Percentiles rank a stretch among this genome's conserved stretches.
These are phyloP conservation scores for Fraxinus anomala DNA, from an alignment of 257 asterid genomes.

Conservation along the genomic window DNA sequence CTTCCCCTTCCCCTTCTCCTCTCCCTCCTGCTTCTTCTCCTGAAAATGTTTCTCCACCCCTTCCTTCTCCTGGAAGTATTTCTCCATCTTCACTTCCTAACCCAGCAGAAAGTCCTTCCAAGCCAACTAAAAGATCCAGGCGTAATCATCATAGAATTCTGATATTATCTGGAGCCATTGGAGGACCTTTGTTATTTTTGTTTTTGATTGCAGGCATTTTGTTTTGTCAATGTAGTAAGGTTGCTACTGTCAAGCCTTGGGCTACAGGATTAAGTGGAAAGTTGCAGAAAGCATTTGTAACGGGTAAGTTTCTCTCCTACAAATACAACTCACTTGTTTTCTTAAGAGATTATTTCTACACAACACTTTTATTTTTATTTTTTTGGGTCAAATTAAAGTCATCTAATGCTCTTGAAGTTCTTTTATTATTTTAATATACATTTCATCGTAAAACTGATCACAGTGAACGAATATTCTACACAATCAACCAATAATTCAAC, in stretches of 20 bases:
- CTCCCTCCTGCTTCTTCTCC: conserved; percentile 16
- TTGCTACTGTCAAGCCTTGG: conserved; percentile 89
- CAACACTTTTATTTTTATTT: background rate
- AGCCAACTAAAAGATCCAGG: conserved; percentile 9
- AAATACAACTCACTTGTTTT: background rate
- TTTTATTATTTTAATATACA: conserved; percentile 10
- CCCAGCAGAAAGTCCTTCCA: conserved; percentile 28
- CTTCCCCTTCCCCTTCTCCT: too few species aligned
- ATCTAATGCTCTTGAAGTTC: background rate
- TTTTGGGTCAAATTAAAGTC: background rate
- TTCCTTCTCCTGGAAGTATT: background rate
- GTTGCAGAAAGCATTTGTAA: conserved; percentile 81
- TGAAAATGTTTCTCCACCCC: background rate
- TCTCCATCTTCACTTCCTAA: conserved; percentile 41
- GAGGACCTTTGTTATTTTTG: conserved; percentile 56
- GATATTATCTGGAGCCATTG: conserved; percentile 46
- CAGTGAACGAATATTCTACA: background rate
- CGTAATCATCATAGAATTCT: conserved; percentile 25
- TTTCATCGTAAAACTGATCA: background rate
- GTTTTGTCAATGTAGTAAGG: conserved; percentile 51
- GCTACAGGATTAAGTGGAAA: conserved; percentile 91
- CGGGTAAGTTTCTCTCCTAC: conserved; percentile 48
- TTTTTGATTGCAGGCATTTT: conserved; percentile 33
- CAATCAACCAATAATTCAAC: background rate
- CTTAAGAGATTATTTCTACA: background rate